phyloP scores from a whole-genome alignment of 2,329 filamentous ascomycete species.

The Nemania sp. region DNA sequence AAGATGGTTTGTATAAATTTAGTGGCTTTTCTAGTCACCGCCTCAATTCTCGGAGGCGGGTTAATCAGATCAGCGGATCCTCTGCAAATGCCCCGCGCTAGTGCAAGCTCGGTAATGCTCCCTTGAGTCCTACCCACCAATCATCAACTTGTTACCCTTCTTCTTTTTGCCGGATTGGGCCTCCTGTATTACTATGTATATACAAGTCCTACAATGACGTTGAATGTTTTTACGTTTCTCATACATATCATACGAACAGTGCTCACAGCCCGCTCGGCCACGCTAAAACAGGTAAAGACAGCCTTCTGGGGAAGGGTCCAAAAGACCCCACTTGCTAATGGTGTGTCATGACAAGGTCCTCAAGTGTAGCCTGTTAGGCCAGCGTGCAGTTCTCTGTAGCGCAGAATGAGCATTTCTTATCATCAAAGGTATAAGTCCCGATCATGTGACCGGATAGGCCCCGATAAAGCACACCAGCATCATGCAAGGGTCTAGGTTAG shows the following conservation, averaged over 20 bases:
- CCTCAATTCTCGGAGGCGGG: not conserved
- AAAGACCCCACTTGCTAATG: too few relatives aligned
- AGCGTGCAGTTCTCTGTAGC: too few relatives aligned
- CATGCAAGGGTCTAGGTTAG: slow-evolving; percentile 4
- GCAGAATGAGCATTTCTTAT: too few relatives aligned
- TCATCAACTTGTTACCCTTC: slow-evolving; percentile 13
- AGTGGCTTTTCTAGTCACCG: slow-evolving; percentile 16
- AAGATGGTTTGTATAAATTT: slow-evolving; percentile 1
- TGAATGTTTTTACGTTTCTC: too few relatives aligned
- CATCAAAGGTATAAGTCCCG: slow-evolving; percentile 1
- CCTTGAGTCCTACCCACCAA: slow-evolving; percentile 18
- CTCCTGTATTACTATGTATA: too few relatives aligned
- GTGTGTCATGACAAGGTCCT: too few relatives aligned
- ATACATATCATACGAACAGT: too few relatives aligned
- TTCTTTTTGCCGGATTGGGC: slow-evolving; percentile 20
- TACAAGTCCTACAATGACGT: too few relatives aligned
- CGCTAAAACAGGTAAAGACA: too few relatives aligned
- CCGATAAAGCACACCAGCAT: slow-evolving; percentile 1
- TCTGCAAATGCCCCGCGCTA: slow-evolving; percentile 17
- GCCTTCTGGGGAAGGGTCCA: not conserved
- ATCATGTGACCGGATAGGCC: slow-evolving; percentile 20
- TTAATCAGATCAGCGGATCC: not conserved
- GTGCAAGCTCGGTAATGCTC: slow-evolving; percentile 6
- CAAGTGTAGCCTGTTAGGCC: too few relatives aligned
- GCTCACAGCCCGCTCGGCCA: too few relatives aligned